phyloP scores from a whole-genome alignment of 2,329 filamentous ascomycete genomes.

The Botrytis hyacinthi region DNA sequence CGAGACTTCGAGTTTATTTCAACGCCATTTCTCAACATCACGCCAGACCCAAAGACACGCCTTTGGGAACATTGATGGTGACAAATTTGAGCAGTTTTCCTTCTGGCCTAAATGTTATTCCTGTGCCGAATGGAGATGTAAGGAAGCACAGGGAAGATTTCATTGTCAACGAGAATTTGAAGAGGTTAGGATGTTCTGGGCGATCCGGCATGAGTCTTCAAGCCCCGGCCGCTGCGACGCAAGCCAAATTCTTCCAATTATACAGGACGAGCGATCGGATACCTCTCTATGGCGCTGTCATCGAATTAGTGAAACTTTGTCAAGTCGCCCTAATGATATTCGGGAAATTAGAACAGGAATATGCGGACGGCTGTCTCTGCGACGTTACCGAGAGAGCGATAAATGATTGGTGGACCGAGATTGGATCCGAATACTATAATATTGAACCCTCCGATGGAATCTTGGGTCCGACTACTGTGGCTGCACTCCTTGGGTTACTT shows the following conservation, averaged over 20 bases:
- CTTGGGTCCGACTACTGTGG: conserved; percentile 85
- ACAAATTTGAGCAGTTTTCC: conserved; percentile 93
- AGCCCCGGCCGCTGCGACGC: conserved; percentile 74
- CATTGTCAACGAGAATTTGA: conserved; percentile 91
- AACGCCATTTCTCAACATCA: conserved; percentile 81
- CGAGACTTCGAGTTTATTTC: conserved; percentile 78
- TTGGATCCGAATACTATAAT: conserved; percentile 88
- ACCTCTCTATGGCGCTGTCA: conserved; percentile 71
- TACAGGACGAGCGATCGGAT: conserved; percentile 86
- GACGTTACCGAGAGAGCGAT: conserved; percentile 89
- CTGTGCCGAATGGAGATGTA: conserved; percentile 82
- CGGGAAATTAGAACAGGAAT: conserved; percentile 80
- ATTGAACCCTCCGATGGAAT: conserved; percentile 91
- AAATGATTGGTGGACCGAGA: conserved; percentile 93
- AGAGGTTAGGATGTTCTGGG: conserved; percentile 87
- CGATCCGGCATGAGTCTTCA: conserved; percentile 80
- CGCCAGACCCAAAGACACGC: conserved; percentile 78
- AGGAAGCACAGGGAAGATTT: conserved; percentile 78
- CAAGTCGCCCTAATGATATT: conserved; percentile 88
- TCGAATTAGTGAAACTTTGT: conserved; percentile 87
- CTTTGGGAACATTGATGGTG: conserved; percentile 82
- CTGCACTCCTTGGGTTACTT: conserved; percentile 80
- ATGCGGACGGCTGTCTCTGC: conserved; percentile 88
- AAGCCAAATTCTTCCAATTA: conserved; percentile 87
- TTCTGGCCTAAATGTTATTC: conserved; percentile 86